Evolutionary conservation across 192 early-diverging fungal genomes (phyloP).

Genomic region (Linnemannia schmuckeri): DNA sequence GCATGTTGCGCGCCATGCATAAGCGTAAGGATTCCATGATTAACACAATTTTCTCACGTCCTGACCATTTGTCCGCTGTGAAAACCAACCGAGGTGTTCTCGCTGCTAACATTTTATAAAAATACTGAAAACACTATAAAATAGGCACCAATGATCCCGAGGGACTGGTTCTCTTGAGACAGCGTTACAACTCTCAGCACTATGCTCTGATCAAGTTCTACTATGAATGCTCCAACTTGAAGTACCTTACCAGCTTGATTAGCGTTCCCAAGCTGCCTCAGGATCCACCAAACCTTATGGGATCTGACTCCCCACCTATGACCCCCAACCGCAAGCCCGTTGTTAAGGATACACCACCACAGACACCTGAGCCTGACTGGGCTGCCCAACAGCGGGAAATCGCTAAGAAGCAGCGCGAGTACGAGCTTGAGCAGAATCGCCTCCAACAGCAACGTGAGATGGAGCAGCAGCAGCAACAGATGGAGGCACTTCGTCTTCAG

Average conservation of each 20-base stretch:
- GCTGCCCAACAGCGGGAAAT: slow-evolving; percentile 74
- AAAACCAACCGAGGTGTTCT: neutral
- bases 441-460: slow-evolving; percentile 71
- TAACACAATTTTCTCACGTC: neutral
- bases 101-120: neutral
- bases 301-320: slow-evolving; percentile 71
- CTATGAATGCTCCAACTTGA: slow-evolving; percentile 87
- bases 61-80: too few species aligned
- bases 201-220: slow-evolving; percentile 92
- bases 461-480: slow-evolving; percentile 65
- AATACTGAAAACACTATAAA: neutral
- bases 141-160: slow-evolving; percentile 75
- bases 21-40: slow-evolving; percentile 66
- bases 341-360: slow-evolving; percentile 40
- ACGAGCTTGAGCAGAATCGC: slow-evolving; percentile 71
- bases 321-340: slow-evolving; percentile 64
- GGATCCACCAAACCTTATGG: slow-evolving; percentile 89
- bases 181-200: slow-evolving; percentile 89
- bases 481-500: slow-evolving; percentile 74
- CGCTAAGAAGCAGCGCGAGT: slow-evolving; percentile 74
- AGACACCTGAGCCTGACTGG: slow-evolving; percentile 56
- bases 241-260: slow-evolving; percentile 95
- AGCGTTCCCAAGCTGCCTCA: slow-evolving; percentile 86
- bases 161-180: slow-evolving; percentile 88
- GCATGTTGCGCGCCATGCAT: slow-evolving; percentile 98